Evolutionary conservation across 495 filamentous ascomycete genomes (phyloP), one percentile per base, ranked within the genome.

Genomic region (Aspergillus baeticus): DNA sequence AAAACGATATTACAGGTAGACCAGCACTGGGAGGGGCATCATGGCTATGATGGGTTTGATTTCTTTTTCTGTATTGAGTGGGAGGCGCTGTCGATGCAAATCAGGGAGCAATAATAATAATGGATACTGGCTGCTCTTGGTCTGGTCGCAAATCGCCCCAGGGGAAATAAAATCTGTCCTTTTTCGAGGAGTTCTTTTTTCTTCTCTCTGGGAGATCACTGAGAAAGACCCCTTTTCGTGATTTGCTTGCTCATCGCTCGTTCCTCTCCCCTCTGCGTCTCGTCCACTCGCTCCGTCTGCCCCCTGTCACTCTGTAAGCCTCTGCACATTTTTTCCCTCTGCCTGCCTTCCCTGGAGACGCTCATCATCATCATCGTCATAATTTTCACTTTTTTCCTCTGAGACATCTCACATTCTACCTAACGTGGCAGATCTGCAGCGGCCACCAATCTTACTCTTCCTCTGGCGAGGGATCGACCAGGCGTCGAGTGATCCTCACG

Each of bases 401-500:
- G 33, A 33, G 29, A 26, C 43, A 35, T 51, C 47, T 39, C 46
- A 45, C 52, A 55, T 50, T 59, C 43, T 20, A 14, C 41, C 52
- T 52, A 51, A 51, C 31, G 39, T 41, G 37, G 54, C 21, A 34
- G 58, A 59, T 54, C 45, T 44, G 42, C 58, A 45, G 26, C 50
- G 39, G 34, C 46, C 46, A 45, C 58, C 52, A 47, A 55, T 60
- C n/a, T n/a, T n/a, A n/a, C n/a, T n/a, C n/a, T n/a, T n/a, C 26
- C 52, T 48, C 37, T 31, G 41, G 18, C 29, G 21, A 14, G 42
- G 35, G 58, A 60, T 60, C 58, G 58, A 60, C 58, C 46, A 18
- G 39, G 22, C 58, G 38, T 55, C 55, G 51, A 60, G 50, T 55
- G 55, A 52, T 22, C 47, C 44, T 46, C 47, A 38, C 42, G 50